Base-by-base conservation (phyloP, 169 alveolate genomes). In the Plasmodium vinckei region DNA sequence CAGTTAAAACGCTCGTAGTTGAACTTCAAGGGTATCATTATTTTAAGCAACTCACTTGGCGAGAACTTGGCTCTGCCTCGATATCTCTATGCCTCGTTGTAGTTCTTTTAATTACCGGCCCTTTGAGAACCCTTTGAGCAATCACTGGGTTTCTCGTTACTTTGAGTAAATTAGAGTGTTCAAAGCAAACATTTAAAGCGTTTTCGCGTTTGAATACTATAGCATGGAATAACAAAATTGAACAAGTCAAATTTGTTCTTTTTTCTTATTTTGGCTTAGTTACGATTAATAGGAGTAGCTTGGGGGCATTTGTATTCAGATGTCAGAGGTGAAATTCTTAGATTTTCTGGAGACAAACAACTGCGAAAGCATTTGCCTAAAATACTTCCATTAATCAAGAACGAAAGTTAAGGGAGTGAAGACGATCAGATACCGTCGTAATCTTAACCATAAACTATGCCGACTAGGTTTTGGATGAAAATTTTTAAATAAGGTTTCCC, bases 391-490 rank as follows among this genome's bases (percentile, higher is more conserved):
- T 94, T 94, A 95, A 95, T 95, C 97, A 95, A 95, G 97, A 95
- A 95, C 97, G 98, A 95, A 95, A 95, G 97, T 94, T 91, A 93
- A 94, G 97, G 95, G 97, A 91, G 95, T 96, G 96, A 95, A 95
- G 97, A 95, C 97, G 97, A 95, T 95, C 97, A 95, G 98, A 95
- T 95, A 96, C 97, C 96, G 97, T 94, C 97, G 96, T 95, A 95
- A 96, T 95, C 97, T 93, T 92, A 87, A 95, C 97, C 95, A 95
- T 95, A 95, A 95, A 95, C 98, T 93, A 96, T 95, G 97, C 97
- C 98, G 97, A 94, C 98, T 94, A 95, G 68, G 88, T 68, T 42
- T 75, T 75, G 88, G 88, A 75, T 75, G 88, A 51, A 59, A 73
- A 72, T 42, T 54, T 73, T n/a, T 21, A 73, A 73, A 73, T 57